A percentile compares a stretch with the other conserved stretches of the same genome.
These are phyloP conservation scores for Raddia distichophylla DNA, from an alignment of 176 grass and related monocot genomes.

Conservation along the genomic window DNA sequence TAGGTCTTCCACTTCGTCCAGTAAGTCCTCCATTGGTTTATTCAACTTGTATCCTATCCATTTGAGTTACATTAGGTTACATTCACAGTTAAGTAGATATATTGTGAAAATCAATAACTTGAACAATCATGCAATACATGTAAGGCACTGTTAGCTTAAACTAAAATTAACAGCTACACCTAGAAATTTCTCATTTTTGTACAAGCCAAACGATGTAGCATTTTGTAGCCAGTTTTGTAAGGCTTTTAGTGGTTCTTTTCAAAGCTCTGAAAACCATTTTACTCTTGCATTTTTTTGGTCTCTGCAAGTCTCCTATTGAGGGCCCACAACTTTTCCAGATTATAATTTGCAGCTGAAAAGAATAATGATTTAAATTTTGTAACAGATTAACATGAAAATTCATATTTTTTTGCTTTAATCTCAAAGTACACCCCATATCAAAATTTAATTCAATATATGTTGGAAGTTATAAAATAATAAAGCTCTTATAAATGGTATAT, in stretches of 20 bases:
- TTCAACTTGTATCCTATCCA: constrained; percentile 2
- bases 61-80: constrained; percentile 16
- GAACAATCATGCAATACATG: neutral
- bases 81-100: neutral
- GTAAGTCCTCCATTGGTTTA: constrained; percentile 58
- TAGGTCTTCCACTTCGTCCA: constrained; percentile 89
- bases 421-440: constrained; percentile 1
- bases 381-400: constrained; percentile 5
- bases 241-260: too few relatives aligned
- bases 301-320: too few relatives aligned
- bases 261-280: too few relatives aligned
- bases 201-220: too few relatives aligned
- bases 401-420: neutral
- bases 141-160: too few relatives aligned
- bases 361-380: neutral
- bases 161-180: too few relatives aligned
- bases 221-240: too few relatives aligned
- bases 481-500: constrained; percentile 3
- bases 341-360: too few relatives aligned
- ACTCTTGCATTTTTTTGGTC: too few relatives aligned
- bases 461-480: constrained; percentile 18
- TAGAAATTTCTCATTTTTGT: too few relatives aligned
- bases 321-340: too few relatives aligned
- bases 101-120: neutral
- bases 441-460: constrained; percentile 12